Evolutionary conservation across 2,329 filamentous ascomycete genomes (phyloP), one percentile per base, ranked within the genome.

Genomic region (Hawksworthiomyces lignivorus): DNA sequence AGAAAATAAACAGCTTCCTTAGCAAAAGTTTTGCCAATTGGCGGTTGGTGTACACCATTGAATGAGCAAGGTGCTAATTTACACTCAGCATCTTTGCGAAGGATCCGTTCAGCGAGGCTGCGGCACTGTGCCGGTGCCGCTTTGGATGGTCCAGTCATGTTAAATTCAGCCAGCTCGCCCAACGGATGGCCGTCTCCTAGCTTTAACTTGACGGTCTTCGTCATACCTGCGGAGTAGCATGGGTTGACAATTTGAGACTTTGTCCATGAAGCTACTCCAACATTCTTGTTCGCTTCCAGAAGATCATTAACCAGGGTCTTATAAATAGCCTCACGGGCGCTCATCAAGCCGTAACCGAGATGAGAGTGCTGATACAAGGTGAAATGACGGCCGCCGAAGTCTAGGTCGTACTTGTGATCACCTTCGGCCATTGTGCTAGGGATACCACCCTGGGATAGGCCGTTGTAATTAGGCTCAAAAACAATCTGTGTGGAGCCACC

Each of bases 401-500:
- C 75, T 45, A 98, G 80, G 39, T 82, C 75, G 67, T 97, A 98
- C 68, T 94, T 96, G 77, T 98, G 92, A 58, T 97, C 89, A 43
- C 92, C 92, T 32, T 89, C 83, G 15, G 82, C 75, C 56, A 98
- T 75, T 61, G 82, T 84, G 59, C 87, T 82, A 0, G 89, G 89
- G 72, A 96, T 84, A 46, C 88, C 89, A 48, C 86, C 85, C 37
- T 74, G 69, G 42, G 75, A 64, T 43, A 76, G 75, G 42, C 77
- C 75, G 60, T 86, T 83, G 67, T 95, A 98, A 39, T 84, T 94
- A 18, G 94, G 94, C 70, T 98, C 81, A 64, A 97, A 98, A 52
- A 98, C 94, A 58, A 98, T 96, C 68, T 98, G 92, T 12, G 94
- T 98, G 18, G 89, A 96, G 41, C 92, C 92, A 56, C 92, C 92